Percentiles rank a stretch among this genome's conserved stretches.
Evolutionary conservation across 2,329 filamentous ascomycete genomes (phyloP).

Genomic region (Cytospora chrysosperma): DNA sequence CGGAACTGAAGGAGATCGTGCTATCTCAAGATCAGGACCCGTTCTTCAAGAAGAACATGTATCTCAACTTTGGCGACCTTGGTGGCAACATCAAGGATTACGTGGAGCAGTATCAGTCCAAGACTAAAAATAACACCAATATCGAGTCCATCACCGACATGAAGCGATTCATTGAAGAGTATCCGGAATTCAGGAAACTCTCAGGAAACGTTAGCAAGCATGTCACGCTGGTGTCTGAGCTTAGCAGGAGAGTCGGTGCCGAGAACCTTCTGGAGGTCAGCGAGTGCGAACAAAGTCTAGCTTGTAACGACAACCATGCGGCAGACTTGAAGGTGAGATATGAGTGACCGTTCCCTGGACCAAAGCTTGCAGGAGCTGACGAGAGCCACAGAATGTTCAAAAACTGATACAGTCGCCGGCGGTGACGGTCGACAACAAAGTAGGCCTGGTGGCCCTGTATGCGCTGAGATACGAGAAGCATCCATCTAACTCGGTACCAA

Average conservation of each 20-base stretch:
- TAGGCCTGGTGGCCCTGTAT: constrained; percentile 90
- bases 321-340: constrained; percentile 77
- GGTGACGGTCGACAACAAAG: constrained; percentile 78
- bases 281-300: constrained; percentile 93
- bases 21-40: constrained; percentile 96
- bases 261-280: constrained; percentile 93
- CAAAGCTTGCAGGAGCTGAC: constrained; percentile 4
- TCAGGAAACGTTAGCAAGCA: constrained; percentile 99
- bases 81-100: constrained; percentile 98
- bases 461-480: constrained; percentile 88
- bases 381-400: constrained; percentile 67
- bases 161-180: constrained; percentile 99
- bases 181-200: constrained; percentile 94
- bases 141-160: constrained; percentile 97
- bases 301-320: constrained; percentile 93
- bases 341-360: not conserved
- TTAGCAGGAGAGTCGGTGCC: constrained; percentile 82
- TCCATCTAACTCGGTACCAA: constrained; percentile 76
- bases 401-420: constrained; percentile 76
- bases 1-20: constrained; percentile 90
- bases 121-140: constrained; percentile 93
- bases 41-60: constrained; percentile 99
- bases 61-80: constrained; percentile 92
- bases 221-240: constrained; percentile 90
- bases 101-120: constrained; percentile 95